Base-by-base conservation (phyloP, 2,329 filamentous ascomycete species). In the Pleoardoris graminearum region DNA sequence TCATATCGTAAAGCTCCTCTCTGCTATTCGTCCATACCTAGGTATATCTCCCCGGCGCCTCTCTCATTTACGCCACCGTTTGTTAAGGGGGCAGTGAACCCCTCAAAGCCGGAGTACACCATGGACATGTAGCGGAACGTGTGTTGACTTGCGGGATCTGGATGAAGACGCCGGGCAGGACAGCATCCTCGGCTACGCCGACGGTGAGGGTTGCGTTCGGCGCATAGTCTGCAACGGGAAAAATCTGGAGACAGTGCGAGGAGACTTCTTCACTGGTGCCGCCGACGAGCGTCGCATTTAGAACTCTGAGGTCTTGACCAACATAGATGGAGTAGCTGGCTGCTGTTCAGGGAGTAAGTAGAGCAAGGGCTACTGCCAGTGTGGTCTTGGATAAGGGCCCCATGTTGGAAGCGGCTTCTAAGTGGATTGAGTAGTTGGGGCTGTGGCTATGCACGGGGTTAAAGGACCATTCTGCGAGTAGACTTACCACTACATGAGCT, bases 281-380 rank as follows among this genome's bases (percentile, higher is more conserved):
- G 53, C 76, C 77, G 17, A 79, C 63, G 37, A 79, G 67, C 22
- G 79, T 75, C 30, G 70, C 72, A 25, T 75, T 75, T 54, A 75
- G 71, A 12, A 69, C 63, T 0, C 77, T 79, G 54, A 79, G 72
- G 33, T 72, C 68, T 53, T 77, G 77, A 53, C 77, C 77, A 16
- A 79, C 75, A 47, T 79, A 79, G 62, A 79, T 79, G 12, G 75
- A 76, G 60, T 79, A 78, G 65, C 77, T 79, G n/a, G 75, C 75
- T n/a, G 48, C 46, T 5, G 54, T 39, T 1, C 54, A 54, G 11
- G 60, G 51, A 1, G 52, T 36, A 29, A 63, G 37, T 19, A 55
- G 33, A 10, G 59, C 42, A 8, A 35, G 21, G 14, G 21, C 21
- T 35, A n/a, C 21, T 32, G 39, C 25, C 17, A 30, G 4, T 30